Evolutionary conservation across 2,329 filamentous ascomycete species (phyloP), one percentile per base, ranked within the genome.

Genomic region (Exserohilum rostratum): DNA sequence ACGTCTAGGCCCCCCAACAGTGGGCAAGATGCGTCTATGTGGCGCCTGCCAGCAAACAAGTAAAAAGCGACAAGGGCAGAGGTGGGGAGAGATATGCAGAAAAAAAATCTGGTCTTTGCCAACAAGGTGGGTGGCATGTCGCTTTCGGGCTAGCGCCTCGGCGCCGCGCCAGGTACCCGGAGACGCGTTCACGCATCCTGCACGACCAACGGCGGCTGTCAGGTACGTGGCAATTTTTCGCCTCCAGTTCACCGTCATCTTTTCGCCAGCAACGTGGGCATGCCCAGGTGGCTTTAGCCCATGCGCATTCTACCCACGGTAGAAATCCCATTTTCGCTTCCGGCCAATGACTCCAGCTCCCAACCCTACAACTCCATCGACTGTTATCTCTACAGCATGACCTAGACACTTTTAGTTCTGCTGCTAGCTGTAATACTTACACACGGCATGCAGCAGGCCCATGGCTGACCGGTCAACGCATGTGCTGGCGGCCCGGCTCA

Each of bases 101-200:
- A 42, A 22, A 46, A 18, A 35, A 18, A 22, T 9, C 9, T 22
- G 12, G 13, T 25, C 29, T 22, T 15, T 34, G 43, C 30, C 30
- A 25, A 15, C 31, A 20, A 46, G n/a, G 42, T 15, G 11, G 42
- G n/a, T 13, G 43, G 43, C 43, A 12, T 12, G 9, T 15, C 30
- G 43, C 43, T 34, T 18, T 11, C 33, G 43, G 17, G 22, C 33
- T 46, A 30, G 43, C 13, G 43, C 13, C 43, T 46, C 33, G 43
- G 43, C 43, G 43, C 30, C 43, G 43, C 43, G 43, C 43, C 43
- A 46, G 43, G 43, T 46, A 46, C 43, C 43, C 43, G 43, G 43
- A 35, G 29, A 34, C 42, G 11, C 43, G 43, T 46, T 46, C 43
- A 35, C 43, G 43, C 43, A 46, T 45, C 42, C 42, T 45, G 42